Percentiles rank a stretch among this genome's conserved stretches.
phyloP scores from a whole-genome alignment of 2,329 filamentous ascomycete genomes.

The Colletotrichum sp. region DNA sequence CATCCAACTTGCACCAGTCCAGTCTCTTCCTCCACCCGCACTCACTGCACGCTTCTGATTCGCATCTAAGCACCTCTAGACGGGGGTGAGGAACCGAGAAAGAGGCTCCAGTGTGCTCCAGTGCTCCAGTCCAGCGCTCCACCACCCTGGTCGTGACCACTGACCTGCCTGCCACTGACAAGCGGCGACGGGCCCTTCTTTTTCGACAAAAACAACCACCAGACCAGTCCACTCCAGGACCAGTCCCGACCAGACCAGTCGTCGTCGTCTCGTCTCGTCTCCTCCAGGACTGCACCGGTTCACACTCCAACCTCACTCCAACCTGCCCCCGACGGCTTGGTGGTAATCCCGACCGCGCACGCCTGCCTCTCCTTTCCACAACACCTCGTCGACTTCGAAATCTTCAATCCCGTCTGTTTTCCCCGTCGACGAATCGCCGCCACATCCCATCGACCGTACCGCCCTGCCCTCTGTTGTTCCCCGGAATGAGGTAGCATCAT shows the following conservation, averaged over 20 bases:
- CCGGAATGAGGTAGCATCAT: conserved; percentile 65
- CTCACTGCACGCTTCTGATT: not conserved
- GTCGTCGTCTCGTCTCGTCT: not conserved
- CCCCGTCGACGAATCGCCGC: not conserved
- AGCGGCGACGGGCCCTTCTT: conserved; percentile 13
- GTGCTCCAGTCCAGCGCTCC: not conserved
- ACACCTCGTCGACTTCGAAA: not conserved
- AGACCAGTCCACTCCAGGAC: not conserved
- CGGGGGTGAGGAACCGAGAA: not conserved
- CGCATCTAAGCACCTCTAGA: not conserved
- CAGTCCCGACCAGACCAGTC: not conserved
- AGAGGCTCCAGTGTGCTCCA: conserved; percentile 13
- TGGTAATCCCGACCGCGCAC: conserved; percentile 4
- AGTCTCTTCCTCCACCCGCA: not conserved
- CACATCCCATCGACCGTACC: not conserved
- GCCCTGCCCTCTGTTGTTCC: conserved; percentile 5
- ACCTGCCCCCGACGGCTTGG: conserved; percentile 8
- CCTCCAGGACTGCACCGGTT: not conserved
- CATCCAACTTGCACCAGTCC: not conserved
- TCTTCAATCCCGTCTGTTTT: not conserved
- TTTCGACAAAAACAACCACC: conserved; percentile 20
- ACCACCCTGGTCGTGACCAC: conserved; percentile 10
- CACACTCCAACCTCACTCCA: conserved; percentile 17
- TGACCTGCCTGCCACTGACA: conserved; percentile 16
- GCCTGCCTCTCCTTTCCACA: not conserved